A percentile compares a stretch with the other conserved stretches of the same genome.
These are phyloP conservation scores for Calonectria hawksworthii DNA, from an alignment of 2,329 filamentous ascomycete genomes.

Conservation along the genomic window DNA sequence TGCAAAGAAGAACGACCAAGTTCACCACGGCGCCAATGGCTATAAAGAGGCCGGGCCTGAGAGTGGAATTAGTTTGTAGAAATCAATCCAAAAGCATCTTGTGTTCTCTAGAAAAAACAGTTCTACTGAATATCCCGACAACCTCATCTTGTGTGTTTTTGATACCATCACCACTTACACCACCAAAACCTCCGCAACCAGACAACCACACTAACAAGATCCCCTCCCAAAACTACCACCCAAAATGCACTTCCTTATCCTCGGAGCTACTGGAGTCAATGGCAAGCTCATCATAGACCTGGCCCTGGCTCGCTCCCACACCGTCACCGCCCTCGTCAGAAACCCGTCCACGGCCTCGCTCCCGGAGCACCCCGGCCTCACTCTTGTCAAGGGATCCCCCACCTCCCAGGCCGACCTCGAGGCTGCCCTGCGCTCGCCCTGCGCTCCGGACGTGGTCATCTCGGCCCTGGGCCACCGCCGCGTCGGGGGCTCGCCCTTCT, in stretches of 20 bases:
- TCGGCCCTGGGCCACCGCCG: constrained; percentile 64
- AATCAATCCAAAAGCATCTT: background rate
- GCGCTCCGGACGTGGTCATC: constrained; percentile 55
- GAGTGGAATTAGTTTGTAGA: background rate
- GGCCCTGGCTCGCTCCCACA: constrained; percentile 56
- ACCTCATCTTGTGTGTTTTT: background rate
- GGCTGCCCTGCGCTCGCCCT: constrained; percentile 48
- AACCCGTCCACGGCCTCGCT: constrained; percentile 51
- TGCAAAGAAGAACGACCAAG: background rate
- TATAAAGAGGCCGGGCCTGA: constrained; percentile 25
- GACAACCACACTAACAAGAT: background rate
- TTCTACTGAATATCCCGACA: background rate
- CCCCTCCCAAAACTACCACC: background rate
- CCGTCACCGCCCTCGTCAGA: constrained; percentile 62
- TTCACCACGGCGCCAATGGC: constrained; percentile 1
- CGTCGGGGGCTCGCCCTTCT: constrained; percentile 62
- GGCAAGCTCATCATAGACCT: constrained; percentile 58
- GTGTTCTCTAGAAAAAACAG: background rate
- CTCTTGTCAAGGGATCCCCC: constrained; percentile 55
- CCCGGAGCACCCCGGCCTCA: constrained; percentile 49
- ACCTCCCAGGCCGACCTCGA: constrained; percentile 53
- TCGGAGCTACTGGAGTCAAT: constrained; percentile 63
- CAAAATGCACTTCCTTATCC: constrained; percentile 60
- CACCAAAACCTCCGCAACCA: background rate
- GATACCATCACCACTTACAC: background rate